Base-by-base conservation (phyloP, 2,329 filamentous ascomycete species). In the Ophiocordyceps polyrhachis-furcata region DNA sequence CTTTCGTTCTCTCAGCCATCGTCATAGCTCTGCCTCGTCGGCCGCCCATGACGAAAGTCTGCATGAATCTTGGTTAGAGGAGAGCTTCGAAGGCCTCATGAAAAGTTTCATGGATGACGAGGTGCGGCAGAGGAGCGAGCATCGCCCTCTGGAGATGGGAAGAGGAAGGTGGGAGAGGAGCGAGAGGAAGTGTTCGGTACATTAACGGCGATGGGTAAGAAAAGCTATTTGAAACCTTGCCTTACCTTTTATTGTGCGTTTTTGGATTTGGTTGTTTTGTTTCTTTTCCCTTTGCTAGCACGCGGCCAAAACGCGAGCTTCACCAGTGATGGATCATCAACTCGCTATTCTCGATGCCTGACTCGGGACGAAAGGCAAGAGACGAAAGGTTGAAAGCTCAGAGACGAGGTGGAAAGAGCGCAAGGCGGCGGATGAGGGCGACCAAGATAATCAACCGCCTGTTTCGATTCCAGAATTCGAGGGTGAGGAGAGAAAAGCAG, bases 11-110 rank as follows among this genome's bases (percentile, higher is more conserved):
- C 35, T 38, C 35, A 3, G 35, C 35, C 35, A 38, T 38, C 14
- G 35, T 38, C 35, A 38, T 43, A 23, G 29, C 4, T 15, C 32
- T 44, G 2, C 40, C 45, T 11, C 40, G 40, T 37, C 43, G n/a
- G 17, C 43, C 38, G 1, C 38, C 40, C 45, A 47, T 47, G 45
- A n/a, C 38, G 15, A 44, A 40, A 40, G 6, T 37, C 40, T 32
- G 19, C 19, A 17, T 7, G 7, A 32, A 38, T 2, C 8, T 17
- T 38, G 35, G 35, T 19, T 14, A 38, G 35, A 38, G 12, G 5
- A 12, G 15, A 38, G 35, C n/a, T 38, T 38, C 6, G 2, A 38
- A 38, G 15, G 3, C 35, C 25, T 28, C 25, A 11, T 19, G n/a
- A 20, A 38, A 14, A 4, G 17, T 38, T 4, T 38, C 35, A 12